These are phyloP conservation scores for Exophiala xenobiotica DNA, from an alignment of 2,329 filamentous ascomycete genomes.

Conservation along the genomic window DNA sequence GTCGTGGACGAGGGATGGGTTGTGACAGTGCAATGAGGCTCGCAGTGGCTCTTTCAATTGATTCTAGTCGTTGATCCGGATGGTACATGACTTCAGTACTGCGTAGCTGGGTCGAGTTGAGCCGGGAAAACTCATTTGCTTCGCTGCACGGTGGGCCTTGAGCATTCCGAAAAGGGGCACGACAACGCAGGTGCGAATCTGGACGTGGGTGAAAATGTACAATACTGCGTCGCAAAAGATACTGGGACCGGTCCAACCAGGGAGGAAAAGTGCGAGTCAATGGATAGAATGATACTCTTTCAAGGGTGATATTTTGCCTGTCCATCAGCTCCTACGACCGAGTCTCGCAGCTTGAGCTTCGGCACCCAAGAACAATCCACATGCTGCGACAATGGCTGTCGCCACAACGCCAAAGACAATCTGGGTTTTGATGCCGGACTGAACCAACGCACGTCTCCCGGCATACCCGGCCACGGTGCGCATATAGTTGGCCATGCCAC, in stretches of 20 bases:
- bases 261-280: background rate
- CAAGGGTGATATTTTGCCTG: too few species aligned
- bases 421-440: constrained; percentile 92
- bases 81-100: too few species aligned
- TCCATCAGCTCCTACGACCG: background rate
- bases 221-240: too few species aligned
- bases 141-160: too few species aligned
- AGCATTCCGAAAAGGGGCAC: too few species aligned
- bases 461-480: constrained; percentile 80
- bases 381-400: constrained; percentile 45
- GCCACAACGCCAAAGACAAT: constrained; percentile 57
- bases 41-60: too few species aligned
- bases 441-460: constrained; percentile 75
- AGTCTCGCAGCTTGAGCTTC: constrained; percentile 31
- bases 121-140: too few species aligned
- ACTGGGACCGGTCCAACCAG: too few species aligned
- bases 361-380: constrained; percentile 45
- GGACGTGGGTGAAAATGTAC: too few species aligned
- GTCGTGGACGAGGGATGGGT: constrained; percentile 17
- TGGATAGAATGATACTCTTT: too few species aligned
- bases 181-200: too few species aligned
- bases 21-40: constrained; percentile 8
- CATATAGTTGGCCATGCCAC: constrained; percentile 85
- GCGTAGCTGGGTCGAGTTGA: too few species aligned
- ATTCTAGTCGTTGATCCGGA: background rate